These are phyloP conservation scores for Poterioochromonas sp. DNA, from an alignment of 352 stramenopile genomes.

Conservation along the genomic window DNA sequence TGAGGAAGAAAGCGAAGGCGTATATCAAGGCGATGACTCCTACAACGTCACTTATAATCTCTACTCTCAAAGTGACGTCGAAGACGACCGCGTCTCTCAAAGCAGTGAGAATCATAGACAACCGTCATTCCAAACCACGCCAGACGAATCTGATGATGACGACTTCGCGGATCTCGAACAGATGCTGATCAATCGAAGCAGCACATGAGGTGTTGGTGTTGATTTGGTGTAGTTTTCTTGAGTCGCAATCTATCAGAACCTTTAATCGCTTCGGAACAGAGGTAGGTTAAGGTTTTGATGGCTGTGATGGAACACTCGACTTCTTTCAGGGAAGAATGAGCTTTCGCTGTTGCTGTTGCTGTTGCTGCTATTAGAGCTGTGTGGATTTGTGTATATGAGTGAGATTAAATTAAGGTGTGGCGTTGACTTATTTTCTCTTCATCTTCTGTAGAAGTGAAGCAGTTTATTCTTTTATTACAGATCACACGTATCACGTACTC, in stretches of 20 bases:
- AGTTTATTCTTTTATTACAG: too few relatives aligned
- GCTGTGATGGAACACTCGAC: conserved; percentile 8
- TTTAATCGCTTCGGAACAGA: conserved; percentile 13
- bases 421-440: too few relatives aligned
- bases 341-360: conserved; percentile 11
- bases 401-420: too few relatives aligned
- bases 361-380: too few relatives aligned
- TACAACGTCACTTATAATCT: conserved; percentile 15
- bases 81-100: conserved; percentile 8
- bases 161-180: conserved; percentile 8
- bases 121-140: conserved; percentile 8
- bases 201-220: conserved; percentile 10
- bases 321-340: conserved; percentile 13
- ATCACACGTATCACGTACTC: too few relatives aligned
- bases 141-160: conserved; percentile 11
- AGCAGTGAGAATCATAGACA: conserved; percentile 13
- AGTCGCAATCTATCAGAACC: conserved; percentile 11
- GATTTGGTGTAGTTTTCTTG: conserved; percentile 14
- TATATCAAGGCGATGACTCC: conserved; percentile 7
- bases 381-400: too few relatives aligned
- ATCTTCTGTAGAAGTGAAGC: too few relatives aligned
- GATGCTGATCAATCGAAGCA: conserved; percentile 11
- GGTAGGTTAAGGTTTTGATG: conserved; percentile 13
- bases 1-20: neutral
- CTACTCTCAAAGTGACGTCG: conserved; percentile 10